A percentile compares a stretch with the other conserved stretches of the same genome.
These are phyloP conservation scores for Malassezia pachydermatis DNA, from an alignment of 1,284 basidiomycete species.

Conservation along the genomic window DNA sequence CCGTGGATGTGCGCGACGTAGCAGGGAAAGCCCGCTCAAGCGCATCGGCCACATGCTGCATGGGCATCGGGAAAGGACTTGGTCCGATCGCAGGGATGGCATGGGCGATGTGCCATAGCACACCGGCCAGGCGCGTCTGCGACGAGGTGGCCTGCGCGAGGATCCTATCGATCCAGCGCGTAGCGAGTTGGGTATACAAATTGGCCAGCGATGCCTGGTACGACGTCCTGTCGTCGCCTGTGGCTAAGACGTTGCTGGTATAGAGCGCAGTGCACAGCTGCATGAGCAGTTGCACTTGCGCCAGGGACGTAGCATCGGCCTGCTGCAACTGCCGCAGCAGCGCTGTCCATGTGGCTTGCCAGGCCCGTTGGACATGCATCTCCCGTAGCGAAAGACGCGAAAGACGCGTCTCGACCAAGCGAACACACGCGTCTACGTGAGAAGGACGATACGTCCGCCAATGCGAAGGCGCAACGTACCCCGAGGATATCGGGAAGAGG, in stretches of 20 bases:
- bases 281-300: conserved; percentile 1
- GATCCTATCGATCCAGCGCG: too few relatives aligned
- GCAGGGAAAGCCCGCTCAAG: too few relatives aligned
- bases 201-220: too few relatives aligned
- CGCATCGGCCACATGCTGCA: too few relatives aligned
- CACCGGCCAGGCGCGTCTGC: too few relatives aligned
- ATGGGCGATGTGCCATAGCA: too few relatives aligned
- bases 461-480: not conserved
- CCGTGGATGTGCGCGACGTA: too few relatives aligned
- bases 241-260: not conserved
- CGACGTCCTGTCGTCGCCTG: not conserved
- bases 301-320: not conserved
- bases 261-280: conserved; percentile 2
- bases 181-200: not conserved
- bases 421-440: not conserved
- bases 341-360: conserved; percentile 1
- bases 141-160: too few relatives aligned
- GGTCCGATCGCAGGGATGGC: conserved; percentile 1
- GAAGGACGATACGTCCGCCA: not conserved
- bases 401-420: not conserved
- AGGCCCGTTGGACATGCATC: not conserved
- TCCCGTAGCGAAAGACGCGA: not conserved
- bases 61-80: too few relatives aligned
- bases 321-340: not conserved
- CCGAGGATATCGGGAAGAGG: not conserved